Base-by-base conservation (phyloP, 148 eudicot genomes). In the Camellia lanceoleosa region DNA sequence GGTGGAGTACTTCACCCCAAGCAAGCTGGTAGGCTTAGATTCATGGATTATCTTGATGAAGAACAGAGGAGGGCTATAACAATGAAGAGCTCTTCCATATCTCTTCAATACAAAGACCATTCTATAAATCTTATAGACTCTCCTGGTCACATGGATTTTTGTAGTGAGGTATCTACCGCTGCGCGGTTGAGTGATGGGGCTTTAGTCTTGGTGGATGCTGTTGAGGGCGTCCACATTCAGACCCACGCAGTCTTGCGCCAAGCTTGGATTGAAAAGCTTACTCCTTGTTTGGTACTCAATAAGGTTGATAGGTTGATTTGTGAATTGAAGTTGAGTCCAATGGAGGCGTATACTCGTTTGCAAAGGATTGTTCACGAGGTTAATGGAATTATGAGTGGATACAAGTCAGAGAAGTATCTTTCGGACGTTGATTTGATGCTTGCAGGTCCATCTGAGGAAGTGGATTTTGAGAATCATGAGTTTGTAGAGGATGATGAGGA, bases 181-280 rank as follows among this genome's bases (percentile, higher is more conserved):
- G 97, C 99, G 0, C 75, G 99, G 67, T 82, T 95, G 76, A 95
- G 99, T 68, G 99, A 95, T 41, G 99, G 99, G 73, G 99, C 93
- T 4, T 83, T 95, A 51, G 91, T 95, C 16, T 80, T 95, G 64
- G 99, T 95, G 6, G 99, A 93, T 86, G 97, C 93, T 0, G 97
- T 95, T 59, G 99, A 95, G 80, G 99, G 99, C n/a, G 97, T 93
- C 67, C 99, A 95, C 78, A 95, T 95, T 81, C 99, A 95, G 80
- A 95, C 99, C 3, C 97, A 95, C 74, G 99, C 99, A 8, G 99
- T 93, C 55, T 78, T 95, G 76, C 83, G 99, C 49, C 99, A 95
- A 79, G 99, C 97, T 16, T 95, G 99, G 99, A 89, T 95, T 19
- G 99, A 95, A 78, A 95, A 93, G 85, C 75, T 95, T 23, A 93